Percentiles rank a stretch among this genome's conserved stretches.
Evolutionary conservation across 2,329 filamentous ascomycete genomes (phyloP).

Genomic region (Pseudopyricularia javanii): DNA sequence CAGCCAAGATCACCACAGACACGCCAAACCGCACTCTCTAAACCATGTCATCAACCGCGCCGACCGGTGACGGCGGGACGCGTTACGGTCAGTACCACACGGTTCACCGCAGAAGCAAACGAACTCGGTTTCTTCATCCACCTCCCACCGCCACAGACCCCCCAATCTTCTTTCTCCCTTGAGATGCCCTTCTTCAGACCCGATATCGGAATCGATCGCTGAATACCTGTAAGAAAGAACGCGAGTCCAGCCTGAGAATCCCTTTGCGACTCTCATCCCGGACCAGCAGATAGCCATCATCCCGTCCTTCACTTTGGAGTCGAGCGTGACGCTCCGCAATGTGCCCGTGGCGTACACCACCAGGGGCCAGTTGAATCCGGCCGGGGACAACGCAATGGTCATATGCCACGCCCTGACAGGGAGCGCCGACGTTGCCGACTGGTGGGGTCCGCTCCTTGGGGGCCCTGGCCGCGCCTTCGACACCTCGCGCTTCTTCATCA

Average conservation of each 20-base stretch:
- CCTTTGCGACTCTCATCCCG: slow-evolving; percentile 73
- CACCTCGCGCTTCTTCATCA: slow-evolving; percentile 69
- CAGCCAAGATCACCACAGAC: not conserved
- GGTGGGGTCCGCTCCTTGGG: slow-evolving; percentile 77
- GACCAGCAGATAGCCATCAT: slow-evolving; percentile 81
- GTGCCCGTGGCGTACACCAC: slow-evolving; percentile 58
- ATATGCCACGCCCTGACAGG: slow-evolving; percentile 79
- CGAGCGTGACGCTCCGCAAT: slow-evolving; percentile 72
- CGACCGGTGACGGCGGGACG: not conserved
- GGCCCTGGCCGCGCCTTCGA: slow-evolving; percentile 71
- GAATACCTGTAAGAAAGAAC: slow-evolving; percentile 56
- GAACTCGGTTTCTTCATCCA: not conserved
- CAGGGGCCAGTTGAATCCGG: slow-evolving; percentile 45
- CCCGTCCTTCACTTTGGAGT: slow-evolving; percentile 85
- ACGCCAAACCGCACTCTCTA: not conserved
- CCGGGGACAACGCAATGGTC: slow-evolving; percentile 56
- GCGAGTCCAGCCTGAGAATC: slow-evolving; percentile 73
- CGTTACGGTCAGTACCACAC: slow-evolving; percentile 4
- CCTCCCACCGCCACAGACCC: not conserved
- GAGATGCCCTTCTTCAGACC: not conserved
- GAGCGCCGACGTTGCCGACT: slow-evolving; percentile 73
- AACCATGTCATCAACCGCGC: not conserved
- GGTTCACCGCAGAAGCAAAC: not conserved
- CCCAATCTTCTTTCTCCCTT: not conserved
- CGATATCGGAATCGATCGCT: slow-evolving; percentile 31